Evolutionary conservation across 2,329 filamentous ascomycete genomes (phyloP).

Genomic region (Colletotrichum sp.): DNA sequence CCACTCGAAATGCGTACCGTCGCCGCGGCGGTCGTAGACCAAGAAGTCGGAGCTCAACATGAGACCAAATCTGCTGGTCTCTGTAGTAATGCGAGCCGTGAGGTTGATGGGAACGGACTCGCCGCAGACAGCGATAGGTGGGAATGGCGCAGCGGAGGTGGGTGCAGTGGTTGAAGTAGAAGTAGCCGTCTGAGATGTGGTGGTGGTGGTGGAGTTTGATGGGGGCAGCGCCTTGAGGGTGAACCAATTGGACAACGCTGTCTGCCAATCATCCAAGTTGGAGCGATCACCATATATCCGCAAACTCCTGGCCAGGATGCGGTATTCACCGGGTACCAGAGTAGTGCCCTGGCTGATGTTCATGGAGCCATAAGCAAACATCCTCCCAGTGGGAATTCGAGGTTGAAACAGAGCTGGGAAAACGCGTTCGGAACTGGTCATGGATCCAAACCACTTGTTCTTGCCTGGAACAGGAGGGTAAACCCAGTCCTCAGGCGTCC

Average conservation of each 20-base stretch:
- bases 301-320: constrained; percentile 47
- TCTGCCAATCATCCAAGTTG: constrained; percentile 51
- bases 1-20: not conserved
- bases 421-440: not conserved
- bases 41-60: not conserved
- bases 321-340: constrained; percentile 9
- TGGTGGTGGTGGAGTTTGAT: not conserved
- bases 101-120: not conserved
- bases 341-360: not conserved
- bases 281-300: constrained; percentile 54
- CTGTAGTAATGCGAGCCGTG: not conserved
- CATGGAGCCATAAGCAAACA: not conserved
- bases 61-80: not conserved
- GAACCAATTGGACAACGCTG: not conserved
- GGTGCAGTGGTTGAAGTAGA: not conserved
- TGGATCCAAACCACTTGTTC: constrained; percentile 47
- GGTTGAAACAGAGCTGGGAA: not conserved
- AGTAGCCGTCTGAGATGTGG: not conserved
- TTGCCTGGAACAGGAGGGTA: constrained; percentile 49
- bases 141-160: not conserved
- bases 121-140: not conserved
- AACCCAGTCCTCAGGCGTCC: constrained; percentile 39
- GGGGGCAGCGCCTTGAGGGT: not conserved
- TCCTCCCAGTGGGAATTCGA: not conserved
- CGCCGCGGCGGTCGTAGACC: not conserved